phyloP scores from a whole-genome alignment of 2,329 filamentous ascomycete species.

The Pestalotiopsis sp. region DNA sequence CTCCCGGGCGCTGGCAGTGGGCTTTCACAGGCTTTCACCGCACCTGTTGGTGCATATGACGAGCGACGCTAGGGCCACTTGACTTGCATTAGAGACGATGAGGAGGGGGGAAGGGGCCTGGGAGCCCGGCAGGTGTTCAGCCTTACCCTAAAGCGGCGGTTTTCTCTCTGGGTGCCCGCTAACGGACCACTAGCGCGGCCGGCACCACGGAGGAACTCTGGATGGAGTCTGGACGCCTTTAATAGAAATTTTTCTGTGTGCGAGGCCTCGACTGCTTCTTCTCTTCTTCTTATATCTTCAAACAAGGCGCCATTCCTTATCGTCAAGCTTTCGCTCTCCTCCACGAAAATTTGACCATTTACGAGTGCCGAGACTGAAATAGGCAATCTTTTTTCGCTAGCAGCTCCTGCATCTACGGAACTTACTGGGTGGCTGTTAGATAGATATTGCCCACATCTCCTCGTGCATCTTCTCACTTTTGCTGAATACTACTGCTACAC shows the following conservation, averaged over 20 bases:
- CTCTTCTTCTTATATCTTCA: conserved; percentile 32
- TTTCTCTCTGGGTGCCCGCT: background rate
- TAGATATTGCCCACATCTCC: conserved; percentile 84
- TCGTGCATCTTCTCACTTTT: conserved; percentile 10
- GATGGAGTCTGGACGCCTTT: background rate
- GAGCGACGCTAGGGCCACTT: background rate
- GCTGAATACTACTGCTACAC: background rate
- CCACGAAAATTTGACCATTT: conserved; percentile 90
- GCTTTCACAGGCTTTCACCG: background rate
- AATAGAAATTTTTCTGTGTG: conserved; percentile 25
- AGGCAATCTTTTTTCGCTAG: conserved; percentile 95
- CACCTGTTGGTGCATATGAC: background rate
- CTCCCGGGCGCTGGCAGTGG: background rate
- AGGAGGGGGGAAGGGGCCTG: background rate
- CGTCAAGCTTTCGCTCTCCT: conserved; percentile 67
- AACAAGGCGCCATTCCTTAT: conserved; percentile 86
- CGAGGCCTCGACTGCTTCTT: conserved; percentile 25
- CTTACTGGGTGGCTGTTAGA: conserved; percentile 89
- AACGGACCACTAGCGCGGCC: conserved; percentile 4
- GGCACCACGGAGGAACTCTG: background rate
- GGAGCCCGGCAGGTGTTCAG: background rate
- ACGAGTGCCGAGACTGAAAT: conserved; percentile 77
- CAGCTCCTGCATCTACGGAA: conserved; percentile 71
- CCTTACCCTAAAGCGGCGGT: background rate
- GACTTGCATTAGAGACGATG: background rate